Evolutionary conservation across 148 eudicot genomes (phyloP), one percentile per base, ranked within the genome.

Genomic region (Drosera capensis): DNA sequence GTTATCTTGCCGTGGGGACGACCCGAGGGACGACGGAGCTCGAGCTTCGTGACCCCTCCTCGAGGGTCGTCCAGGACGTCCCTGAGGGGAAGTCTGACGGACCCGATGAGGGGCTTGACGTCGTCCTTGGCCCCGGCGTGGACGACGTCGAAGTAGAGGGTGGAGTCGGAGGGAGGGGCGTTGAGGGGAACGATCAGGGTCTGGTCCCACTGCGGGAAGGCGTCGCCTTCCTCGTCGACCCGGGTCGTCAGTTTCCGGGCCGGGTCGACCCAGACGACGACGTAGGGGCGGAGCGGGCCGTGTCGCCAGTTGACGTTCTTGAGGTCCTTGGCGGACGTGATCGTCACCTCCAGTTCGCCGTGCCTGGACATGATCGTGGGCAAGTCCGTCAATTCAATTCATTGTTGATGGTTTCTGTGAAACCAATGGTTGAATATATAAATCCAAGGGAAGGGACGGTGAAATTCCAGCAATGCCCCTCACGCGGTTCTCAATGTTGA

Each of bases 281-380:
- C 77, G 65, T 75, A 75, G 0, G 81, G 77, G 40, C 43, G 54
- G 44, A 61, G 44, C 3, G 18, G 36, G 61, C 81, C 81, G 66
- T 75, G 53, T 8, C 74, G 73, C 81, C 81, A 75, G 68, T 71
- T 75, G 47, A 75, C 52, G 66, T 75, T 75, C 43, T 75, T 75
- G 25, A 75, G 70, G 45, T 75, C 73, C 40, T 64, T 71, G 21
- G 81, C 81, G 0, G 74, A 64, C 35, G 45, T 37, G 16, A 75
- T 40, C 7, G 55, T 75, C 0, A 75, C 44, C 46, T 71, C 63
- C 0, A 60, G 48, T 21, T 72, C 38, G 5, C 31, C 77, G 70
- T 68, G 68, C 0, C 47, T 42, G 2, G 64, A 49, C 1, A 52
- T 63, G 73, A 72, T 72, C n/a, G 38, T 4, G 0, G 1, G 38